Evolutionary conservation across 2,329 filamentous ascomycete species (phyloP), one percentile per base, ranked within the genome.

Genomic region (Talaromyces sp.): DNA sequence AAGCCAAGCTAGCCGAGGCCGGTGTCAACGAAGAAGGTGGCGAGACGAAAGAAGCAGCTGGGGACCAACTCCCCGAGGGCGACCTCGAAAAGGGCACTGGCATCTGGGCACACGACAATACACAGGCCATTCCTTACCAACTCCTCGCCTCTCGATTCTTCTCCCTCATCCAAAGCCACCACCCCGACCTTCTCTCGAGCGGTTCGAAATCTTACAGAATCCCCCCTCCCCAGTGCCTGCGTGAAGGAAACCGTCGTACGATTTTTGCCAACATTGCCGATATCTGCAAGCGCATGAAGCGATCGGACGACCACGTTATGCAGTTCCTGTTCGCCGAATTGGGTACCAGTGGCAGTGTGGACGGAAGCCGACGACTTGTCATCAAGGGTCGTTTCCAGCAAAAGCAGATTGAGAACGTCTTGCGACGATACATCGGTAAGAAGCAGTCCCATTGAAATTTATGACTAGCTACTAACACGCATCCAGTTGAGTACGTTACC

Each of bases 301-400:
- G 95, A 77, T 93, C 91, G 66, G 93, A 98, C 74, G 95, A 99
- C 80, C 95, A 97, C 81, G 90, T 99, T 68, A 98, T 92, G 58
- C 89, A 93, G 71, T 98, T 97, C 82, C 81, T 99, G 77, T 97
- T 99, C 79, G 93, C 95, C 68, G 95, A 99, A 79, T 85, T 99
- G 87, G 95, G 95, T 83, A 99, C 95, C 68, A 96, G 87, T 74
- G 95, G 95, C 77, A 96, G 91, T 75, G 92, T 96, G 60, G 95
- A 97, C 80, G 95, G 93, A 70, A 91, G 86, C 80, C 88, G 92
- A 78, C 88, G 93, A 74, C 80, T 99, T 72, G 93, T 99, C 74
- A 99, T 99, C 85, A 97, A 96, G 85, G 95, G 95, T 84, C 91
- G 95, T 74, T 99, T 99, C 90, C 93, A 98, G 80, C 93, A 98